Evolutionary conservation across 2,329 filamentous ascomycete genomes (phyloP).

Genomic region (Aspergillus tubingensis): DNA sequence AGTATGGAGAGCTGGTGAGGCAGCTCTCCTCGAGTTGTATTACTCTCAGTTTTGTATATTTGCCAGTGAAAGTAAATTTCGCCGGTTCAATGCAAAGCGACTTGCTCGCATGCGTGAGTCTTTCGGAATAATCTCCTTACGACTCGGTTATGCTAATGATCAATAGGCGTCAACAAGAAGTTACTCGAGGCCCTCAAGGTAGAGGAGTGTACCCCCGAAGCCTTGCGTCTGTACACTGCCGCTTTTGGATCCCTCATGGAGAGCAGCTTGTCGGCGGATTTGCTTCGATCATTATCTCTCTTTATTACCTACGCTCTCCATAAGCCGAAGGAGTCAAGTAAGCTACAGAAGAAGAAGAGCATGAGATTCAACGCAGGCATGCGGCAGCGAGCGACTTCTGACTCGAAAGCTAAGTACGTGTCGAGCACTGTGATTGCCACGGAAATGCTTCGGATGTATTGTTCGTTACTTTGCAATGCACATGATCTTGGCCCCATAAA

Average conservation of each 20-base stretch:
- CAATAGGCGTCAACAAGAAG: constrained; percentile 79
- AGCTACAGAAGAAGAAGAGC: constrained; percentile 51
- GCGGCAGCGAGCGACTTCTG: constrained; percentile 32
- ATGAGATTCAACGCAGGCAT: constrained; percentile 36
- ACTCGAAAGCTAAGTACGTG: constrained; percentile 41
- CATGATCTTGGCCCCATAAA: constrained; percentile 69
- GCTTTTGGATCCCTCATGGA: constrained; percentile 79
- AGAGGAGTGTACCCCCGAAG: constrained; percentile 71
- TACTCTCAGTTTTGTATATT: constrained; percentile 91
- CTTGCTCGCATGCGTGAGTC: constrained; percentile 83
- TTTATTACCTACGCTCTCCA: constrained; percentile 94
- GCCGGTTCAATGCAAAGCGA: constrained; percentile 86
- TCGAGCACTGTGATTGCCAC: constrained; percentile 71
- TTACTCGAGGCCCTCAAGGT: constrained; percentile 87
- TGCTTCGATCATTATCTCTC: constrained; percentile 81
- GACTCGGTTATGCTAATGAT: constrained; percentile 20
- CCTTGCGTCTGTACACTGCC: constrained; percentile 73
- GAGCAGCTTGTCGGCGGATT: constrained; percentile 78
- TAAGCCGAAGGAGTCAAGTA: constrained; percentile 51
- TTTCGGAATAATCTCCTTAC: not conserved
- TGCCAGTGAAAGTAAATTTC: constrained; percentile 84
- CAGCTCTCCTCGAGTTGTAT: constrained; percentile 80
- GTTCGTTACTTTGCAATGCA: constrained; percentile 73
- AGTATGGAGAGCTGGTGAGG: constrained; percentile 80
- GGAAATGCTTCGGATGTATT: constrained; percentile 74